Base-by-base conservation (phyloP, 139 green algal genomes). In the Trebouxia sp. region DNA sequence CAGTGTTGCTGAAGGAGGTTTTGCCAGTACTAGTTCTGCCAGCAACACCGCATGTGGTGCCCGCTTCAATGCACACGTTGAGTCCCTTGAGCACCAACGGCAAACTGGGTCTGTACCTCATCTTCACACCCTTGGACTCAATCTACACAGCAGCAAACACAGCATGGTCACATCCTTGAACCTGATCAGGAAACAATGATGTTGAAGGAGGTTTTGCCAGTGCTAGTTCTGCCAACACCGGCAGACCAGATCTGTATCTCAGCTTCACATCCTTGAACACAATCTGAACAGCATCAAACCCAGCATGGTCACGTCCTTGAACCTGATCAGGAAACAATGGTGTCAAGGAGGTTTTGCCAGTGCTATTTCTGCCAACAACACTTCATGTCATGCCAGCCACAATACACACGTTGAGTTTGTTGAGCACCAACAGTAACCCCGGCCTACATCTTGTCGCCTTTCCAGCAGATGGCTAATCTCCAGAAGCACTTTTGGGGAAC, bases 1-100 rank as follows among this genome's bases (percentile, higher is more conserved):
- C 14, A 22, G 20, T 22, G 56, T 22, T 0, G 30, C 6, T 35
- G 30, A 5, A 58, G 50, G 50, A 58, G 50, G 50, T 2, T 58
- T 17, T 22, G 26, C 20, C 20, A 28, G 50, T 22, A 58, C 50
- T 1, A 58, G 50, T 28, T 17, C 50, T n/a, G n/a, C n/a, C n/a
- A n/a, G n/a, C n/a, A n/a, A n/a, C n/a, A n/a, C n/a, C n/a, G n/a
- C n/a, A n/a, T n/a, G n/a, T n/a, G n/a, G n/a, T n/a, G n/a, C n/a
- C n/a, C n/a, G n/a, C n/a, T n/a, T n/a, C n/a, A n/a, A 96, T 85
- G 5, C 42, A 65, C 72, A 97, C 93, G 12, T 83, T 90, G 7
- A 99, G 58, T 6, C 94, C 93, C 35, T 90, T 86, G 7, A 99
- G 85, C 48, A 98, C 94, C 32, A 95, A 91, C 10, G 92, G 91